Percentiles rank a stretch among this genome's conserved stretches.
These are phyloP conservation scores for Eucalyptus marginata DNA, from an alignment of 345 rosid species.

Conservation along the genomic window DNA sequence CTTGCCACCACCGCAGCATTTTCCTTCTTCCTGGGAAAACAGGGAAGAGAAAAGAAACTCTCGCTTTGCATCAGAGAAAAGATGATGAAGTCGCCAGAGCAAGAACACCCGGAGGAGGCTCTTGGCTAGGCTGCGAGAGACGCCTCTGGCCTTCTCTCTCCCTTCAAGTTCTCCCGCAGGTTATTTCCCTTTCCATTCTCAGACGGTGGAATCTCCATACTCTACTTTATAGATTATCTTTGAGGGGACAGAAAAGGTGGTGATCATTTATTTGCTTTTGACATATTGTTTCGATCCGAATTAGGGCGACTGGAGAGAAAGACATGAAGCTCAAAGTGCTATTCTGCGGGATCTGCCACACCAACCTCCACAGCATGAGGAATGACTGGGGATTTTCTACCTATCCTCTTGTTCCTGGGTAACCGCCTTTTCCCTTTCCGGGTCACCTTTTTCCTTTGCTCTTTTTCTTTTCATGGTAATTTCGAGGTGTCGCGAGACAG, in stretches of 20 bases:
- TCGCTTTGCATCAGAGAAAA: neutral
- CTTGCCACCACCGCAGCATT: neutral
- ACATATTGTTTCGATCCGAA: neutral
- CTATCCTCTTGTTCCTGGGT: constrained; percentile 33
- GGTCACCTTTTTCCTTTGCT: neutral
- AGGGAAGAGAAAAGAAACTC: neutral
- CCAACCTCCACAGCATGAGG: constrained; percentile 12
- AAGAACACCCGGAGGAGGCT: constrained; percentile 10
- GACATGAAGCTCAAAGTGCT: constrained; percentile 26
- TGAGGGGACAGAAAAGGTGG: neutral
- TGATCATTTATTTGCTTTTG: neutral
- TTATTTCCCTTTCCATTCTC: neutral
- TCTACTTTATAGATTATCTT: neutral
- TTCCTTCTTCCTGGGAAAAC: neutral
- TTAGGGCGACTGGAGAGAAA: constrained; percentile 17
- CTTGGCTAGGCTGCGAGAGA: constrained; percentile 24
- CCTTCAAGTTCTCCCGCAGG: constrained; percentile 27
- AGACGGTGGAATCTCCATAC: neutral
- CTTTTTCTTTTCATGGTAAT: neutral
- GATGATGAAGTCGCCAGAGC: constrained; percentile 2
- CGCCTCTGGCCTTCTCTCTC: constrained; percentile 18
- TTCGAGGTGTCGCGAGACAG: neutral
- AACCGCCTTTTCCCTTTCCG: neutral
- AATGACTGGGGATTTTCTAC: constrained; percentile 14
- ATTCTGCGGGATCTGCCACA: constrained; percentile 31